Evolutionary conservation across 2,329 filamentous ascomycete species (phyloP), one percentile per base, ranked within the genome.

Genomic region (Phyllosticta citribraziliensis): DNA sequence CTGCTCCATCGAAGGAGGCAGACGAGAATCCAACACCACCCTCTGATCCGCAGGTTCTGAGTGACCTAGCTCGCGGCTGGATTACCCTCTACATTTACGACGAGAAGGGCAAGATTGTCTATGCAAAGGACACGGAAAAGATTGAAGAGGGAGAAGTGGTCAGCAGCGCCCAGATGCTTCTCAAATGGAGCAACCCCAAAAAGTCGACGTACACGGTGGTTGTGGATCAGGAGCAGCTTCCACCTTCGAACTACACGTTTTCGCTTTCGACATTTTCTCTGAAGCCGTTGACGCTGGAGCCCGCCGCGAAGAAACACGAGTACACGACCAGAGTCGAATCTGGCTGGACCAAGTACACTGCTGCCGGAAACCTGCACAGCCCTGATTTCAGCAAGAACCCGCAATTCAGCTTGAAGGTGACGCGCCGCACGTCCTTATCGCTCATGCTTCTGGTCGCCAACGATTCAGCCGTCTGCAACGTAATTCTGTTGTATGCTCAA

Each of bases 141-240:
- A 5, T 89, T 0, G 85, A 89, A 67, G 85, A 88, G 40, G 88
- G 88, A 0, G 89, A 90, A n/a, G 96, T 90, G 64, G 91, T 97
- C 35, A 93, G 97, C 73, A 95, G 92, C 2, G 91, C 91, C 1
- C 95, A 97, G 72, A 96, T 89, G 0, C 83, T 99, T 8, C 84
- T 95, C 53, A 86, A 88, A 62, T 81, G 96, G 63, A 82, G 89
- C 27, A 80, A 81, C 62, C 74, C 79, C n/a, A 71, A 79, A 1
- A 72, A 75, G 17, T 75, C 76, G 11, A 75, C 75, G 0, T 84
- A 84, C 67, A 86, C 84, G 0, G 77, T 89, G 5, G 89, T 92
- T 8, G 79, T 91, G 27, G 87, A 91, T 17, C 88, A 95, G 67
- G 87, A 95, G 68, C 86, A 88, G 47, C 80, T 97, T 4, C 87